Percentiles rank a stretch among this genome's conserved stretches.
Conservation (phyloP, 352 stramenopile genomes). For the Phytophthora cryptogea region DNA sequence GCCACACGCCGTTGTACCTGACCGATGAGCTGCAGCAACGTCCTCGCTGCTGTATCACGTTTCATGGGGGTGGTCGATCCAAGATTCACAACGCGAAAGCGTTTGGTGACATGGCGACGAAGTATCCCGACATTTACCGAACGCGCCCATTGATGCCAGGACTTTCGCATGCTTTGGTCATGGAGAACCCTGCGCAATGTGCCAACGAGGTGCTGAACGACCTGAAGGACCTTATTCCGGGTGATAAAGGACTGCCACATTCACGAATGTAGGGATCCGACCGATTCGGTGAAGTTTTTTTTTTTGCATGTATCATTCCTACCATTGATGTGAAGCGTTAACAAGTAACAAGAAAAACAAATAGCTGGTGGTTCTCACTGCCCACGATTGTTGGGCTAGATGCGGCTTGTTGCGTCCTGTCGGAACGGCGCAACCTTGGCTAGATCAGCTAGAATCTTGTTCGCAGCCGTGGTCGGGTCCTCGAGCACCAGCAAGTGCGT, state of each 20-base stretch:
- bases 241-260: background rate
- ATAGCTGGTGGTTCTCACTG: background rate
- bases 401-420: conserved; percentile 7
- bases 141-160: conserved; percentile 32
- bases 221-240: conserved; percentile 24
- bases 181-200: conserved; percentile 47
- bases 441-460: conserved; percentile 40
- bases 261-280: conserved; percentile 12
- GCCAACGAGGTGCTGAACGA: conserved; percentile 37
- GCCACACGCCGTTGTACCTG: conserved; percentile 36
- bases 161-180: conserved; percentile 48
- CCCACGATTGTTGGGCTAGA: conserved; percentile 4
- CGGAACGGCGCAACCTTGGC: conserved; percentile 11
- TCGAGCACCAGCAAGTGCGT: conserved; percentile 46
- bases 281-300: background rate
- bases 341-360: background rate
- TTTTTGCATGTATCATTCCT: background rate
- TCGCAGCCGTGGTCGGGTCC: conserved; percentile 28
- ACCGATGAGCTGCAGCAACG: conserved; percentile 29
- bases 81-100: conserved; percentile 41
- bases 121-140: conserved; percentile 42
- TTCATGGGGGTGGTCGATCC: conserved; percentile 44
- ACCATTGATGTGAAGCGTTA: background rate
- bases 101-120: conserved; percentile 32
- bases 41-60: conserved; percentile 39